Evolutionary conservation across 2,329 filamentous ascomycete species (phyloP).

Genomic region (Venturia carpophila): DNA sequence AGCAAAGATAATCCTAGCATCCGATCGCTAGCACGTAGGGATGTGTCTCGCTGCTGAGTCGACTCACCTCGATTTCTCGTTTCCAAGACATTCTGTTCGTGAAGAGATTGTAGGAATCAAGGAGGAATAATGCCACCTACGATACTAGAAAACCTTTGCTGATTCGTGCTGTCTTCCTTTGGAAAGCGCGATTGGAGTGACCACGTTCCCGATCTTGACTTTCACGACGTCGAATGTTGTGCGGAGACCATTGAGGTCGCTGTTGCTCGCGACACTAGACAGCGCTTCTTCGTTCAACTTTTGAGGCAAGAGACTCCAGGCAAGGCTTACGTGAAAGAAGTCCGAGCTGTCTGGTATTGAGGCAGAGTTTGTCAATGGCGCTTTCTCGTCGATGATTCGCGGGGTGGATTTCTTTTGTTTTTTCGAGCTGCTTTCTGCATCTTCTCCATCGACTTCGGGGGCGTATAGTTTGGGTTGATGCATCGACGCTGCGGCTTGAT

Average conservation of each 20-base stretch:
- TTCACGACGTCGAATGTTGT: slow-evolving; percentile 38
- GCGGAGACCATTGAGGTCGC: slow-evolving; percentile 23
- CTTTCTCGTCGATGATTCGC: slow-evolving; percentile 12
- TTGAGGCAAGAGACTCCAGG: slow-evolving; percentile 52
- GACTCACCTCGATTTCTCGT: neutral
- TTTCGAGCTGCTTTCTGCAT: slow-evolving; percentile 23
- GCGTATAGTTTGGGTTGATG: slow-evolving; percentile 65
- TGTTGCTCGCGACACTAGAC: slow-evolving; percentile 18
- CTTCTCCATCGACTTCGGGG: slow-evolving; percentile 26
- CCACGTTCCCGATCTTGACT: slow-evolving; percentile 39
- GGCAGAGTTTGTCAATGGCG: slow-evolving; percentile 22
- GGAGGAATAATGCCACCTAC: too few species aligned
- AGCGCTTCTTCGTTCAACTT: slow-evolving; percentile 10
- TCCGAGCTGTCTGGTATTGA: slow-evolving; percentile 37
- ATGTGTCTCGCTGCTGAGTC: neutral
- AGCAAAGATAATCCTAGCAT: neutral
- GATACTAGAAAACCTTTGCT: neutral
- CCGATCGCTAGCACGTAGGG: neutral
- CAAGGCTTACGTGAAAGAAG: slow-evolving; percentile 82
- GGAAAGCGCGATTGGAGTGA: neutral
- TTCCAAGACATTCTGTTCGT: neutral
- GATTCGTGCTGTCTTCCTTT: neutral
- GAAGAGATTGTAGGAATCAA: neutral
- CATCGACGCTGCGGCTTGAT: slow-evolving; percentile 52
- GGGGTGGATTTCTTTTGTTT: slow-evolving; percentile 18